phyloP scores from a whole-genome alignment of 78 protist species.

The Polysphondylium violaceum region DNA sequence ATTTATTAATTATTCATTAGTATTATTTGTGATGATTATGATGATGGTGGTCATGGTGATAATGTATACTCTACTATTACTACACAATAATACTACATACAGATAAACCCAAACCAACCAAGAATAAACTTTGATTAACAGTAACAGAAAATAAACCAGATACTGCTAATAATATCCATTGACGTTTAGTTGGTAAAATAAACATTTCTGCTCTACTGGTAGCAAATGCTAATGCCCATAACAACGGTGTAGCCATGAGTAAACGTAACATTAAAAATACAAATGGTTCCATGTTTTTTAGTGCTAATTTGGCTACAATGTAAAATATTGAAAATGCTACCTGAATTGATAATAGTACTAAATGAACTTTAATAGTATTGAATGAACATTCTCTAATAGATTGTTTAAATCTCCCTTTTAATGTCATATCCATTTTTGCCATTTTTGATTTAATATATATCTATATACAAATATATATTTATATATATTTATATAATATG shows the following conservation, averaged over 20 bases:
- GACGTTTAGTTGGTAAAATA: constrained; percentile 3
- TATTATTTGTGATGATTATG: background rate
- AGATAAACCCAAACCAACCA: constrained; percentile 43
- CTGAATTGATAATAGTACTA: constrained; percentile 45
- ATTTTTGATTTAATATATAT: too few species aligned
- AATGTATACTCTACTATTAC: background rate
- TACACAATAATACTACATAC: background rate
- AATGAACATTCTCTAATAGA: background rate
- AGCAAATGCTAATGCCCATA: constrained; percentile 34
- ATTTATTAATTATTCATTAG: background rate
- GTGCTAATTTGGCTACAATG: constrained; percentile 24
- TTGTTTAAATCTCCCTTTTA: constrained; percentile 25
- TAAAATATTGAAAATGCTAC: constrained; percentile 51
- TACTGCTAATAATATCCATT: constrained; percentile 16
- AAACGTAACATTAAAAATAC: constrained; percentile 30
- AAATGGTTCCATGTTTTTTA: constrained; percentile 15
- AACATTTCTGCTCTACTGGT: background rate
- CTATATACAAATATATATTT: too few species aligned
- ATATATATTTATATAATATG: too few species aligned
- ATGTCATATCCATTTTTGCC: constrained; percentile 47
- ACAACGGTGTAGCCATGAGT: constrained; percentile 45
- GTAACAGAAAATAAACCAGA: constrained; percentile 48
- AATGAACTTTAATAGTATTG: constrained; percentile 34
- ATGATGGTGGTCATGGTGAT: background rate
- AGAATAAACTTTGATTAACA: constrained; percentile 35